Base-by-base conservation (phyloP, 1,139 yeast species). In the Zygosaccharomyces sapae region DNA sequence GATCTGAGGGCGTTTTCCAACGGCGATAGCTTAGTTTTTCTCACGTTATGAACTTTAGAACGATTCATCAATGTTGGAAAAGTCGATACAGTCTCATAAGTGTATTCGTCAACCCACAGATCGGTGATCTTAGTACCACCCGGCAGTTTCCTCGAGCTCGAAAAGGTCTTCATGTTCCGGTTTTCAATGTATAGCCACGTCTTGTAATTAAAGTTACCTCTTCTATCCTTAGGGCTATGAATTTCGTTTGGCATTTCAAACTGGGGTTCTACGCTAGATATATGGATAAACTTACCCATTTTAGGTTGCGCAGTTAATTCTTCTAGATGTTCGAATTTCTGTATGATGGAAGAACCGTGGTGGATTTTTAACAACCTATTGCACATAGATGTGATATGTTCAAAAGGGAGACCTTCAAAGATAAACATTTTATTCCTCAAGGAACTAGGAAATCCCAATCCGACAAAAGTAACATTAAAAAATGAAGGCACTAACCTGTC, bases 21-120 rank as follows among this genome's bases (percentile, higher is more conserved):
- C 25, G 97, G 97, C n/a, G 95, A 86, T 47, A 87, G 70, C 58
- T 77, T 80, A 40, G 77, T 73, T n/a, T 74, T 73, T n/a, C 65
- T 69, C 6, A 76, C 70, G 5, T 60, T 54, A 56, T 76, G 77
- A 57, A 88, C 80, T 59, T 86, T 95, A 57, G 89, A 80, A 66
- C 95, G 76, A 64, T 87, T 86, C 83, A 87, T 85, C 66, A 88
- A 76, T 0, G 95, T 85, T 29, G 97, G 97, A 81, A 88, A 88
- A 6, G 88, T 76, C 52, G 85, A 77, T 49, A 67, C 73, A 0
- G 96, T 85, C 56, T 82, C 88, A 66, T 80, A 88, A 0, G 86
- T 82, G 5, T 87, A 79, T 68, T 87, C 95, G 62, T 87, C 95
- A 24, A 92, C 88, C 95, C 96, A 87, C 58, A 88, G 70, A 62